Conservation (phyloP, 352 stramenopile species). For the Pythium biforme region DNA sequence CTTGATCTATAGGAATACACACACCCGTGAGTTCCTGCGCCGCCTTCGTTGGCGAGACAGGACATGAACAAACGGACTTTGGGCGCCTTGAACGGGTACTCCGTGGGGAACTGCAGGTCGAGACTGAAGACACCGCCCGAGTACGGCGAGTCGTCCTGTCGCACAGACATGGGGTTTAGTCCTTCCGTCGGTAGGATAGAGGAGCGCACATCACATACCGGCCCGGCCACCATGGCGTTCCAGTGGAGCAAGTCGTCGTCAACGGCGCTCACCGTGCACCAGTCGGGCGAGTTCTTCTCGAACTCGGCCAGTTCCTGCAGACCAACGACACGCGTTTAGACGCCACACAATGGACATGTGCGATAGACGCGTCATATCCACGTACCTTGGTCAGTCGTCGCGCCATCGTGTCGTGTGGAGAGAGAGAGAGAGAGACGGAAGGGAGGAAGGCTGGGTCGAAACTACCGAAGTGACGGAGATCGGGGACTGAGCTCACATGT, state of each 20-base stretch:
- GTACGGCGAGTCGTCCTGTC: constrained; percentile 85
- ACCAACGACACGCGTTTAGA: background rate
- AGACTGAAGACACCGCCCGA: constrained; percentile 92
- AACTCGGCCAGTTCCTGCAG: constrained; percentile 83
- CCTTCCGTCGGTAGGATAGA: background rate
- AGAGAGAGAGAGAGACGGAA: background rate
- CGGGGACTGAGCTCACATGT: background rate
- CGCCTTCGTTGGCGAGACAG: too few species aligned
- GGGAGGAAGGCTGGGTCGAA: background rate
- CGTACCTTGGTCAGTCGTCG: constrained; percentile 80
- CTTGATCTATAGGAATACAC: too few species aligned
- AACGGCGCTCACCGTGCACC: constrained; percentile 84
- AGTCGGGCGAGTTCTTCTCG: constrained; percentile 88
- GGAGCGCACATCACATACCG: constrained; percentile 47
- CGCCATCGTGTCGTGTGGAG: constrained; percentile 45
- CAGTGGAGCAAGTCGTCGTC: constrained; percentile 90
- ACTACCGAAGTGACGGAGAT: background rate
- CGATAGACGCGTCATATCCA: background rate
- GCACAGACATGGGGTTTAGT: background rate
- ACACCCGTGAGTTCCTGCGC: background rate
- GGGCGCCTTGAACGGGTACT: constrained; percentile 96
- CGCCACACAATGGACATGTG: background rate
- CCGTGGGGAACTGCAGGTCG: constrained; percentile 93
- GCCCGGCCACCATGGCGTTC: constrained; percentile 88
- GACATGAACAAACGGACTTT: constrained; percentile 63